Conservation (phyloP, 352 stramenopile species). For the Phytopythium helicoides region DNA sequence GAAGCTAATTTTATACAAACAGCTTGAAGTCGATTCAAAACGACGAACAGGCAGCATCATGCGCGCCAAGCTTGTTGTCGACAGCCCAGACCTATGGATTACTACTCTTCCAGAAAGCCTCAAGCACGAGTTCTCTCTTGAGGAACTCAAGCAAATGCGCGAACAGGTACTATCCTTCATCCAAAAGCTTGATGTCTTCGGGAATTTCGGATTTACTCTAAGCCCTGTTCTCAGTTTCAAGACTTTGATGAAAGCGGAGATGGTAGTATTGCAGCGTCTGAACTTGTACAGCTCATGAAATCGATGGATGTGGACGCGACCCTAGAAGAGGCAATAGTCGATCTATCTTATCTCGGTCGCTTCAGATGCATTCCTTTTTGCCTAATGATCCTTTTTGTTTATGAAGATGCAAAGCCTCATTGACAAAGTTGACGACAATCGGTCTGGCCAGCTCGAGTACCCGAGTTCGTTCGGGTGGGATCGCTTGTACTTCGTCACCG, state of each 20-base stretch:
- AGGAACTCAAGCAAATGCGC: conserved; percentile 67
- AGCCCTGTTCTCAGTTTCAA: conserved; percentile 64
- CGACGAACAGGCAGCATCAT: conserved; percentile 20
- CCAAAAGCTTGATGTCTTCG: conserved; percentile 9
- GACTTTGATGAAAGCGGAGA: conserved; percentile 69
- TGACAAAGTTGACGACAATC: conserved; percentile 71
- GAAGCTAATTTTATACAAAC: no score
- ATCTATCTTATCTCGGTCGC: not conserved
- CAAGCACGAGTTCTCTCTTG: conserved; percentile 57
- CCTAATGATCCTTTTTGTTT: no score
- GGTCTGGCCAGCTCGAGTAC: conserved; percentile 64
- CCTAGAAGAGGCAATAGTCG: conserved; percentile 34
- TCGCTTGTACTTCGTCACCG: not conserved
- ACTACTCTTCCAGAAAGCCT: conserved; percentile 45
- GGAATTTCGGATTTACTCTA: no score
- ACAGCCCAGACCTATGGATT: conserved; percentile 42
- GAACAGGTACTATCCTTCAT: no score
- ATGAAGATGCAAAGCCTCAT: conserved; percentile 58
- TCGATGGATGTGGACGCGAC: conserved; percentile 56
- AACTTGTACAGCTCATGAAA: conserved; percentile 57
- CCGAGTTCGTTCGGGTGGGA: conserved; percentile 61
- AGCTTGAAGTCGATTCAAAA: no score
- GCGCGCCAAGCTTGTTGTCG: conserved; percentile 42
- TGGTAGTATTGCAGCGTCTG: conserved; percentile 51
- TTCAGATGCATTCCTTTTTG: no score